Evolutionary conservation across 2,329 filamentous ascomycete species (phyloP), one percentile per base, ranked within the genome.

Genomic region (Apiospora malaysiana): DNA sequence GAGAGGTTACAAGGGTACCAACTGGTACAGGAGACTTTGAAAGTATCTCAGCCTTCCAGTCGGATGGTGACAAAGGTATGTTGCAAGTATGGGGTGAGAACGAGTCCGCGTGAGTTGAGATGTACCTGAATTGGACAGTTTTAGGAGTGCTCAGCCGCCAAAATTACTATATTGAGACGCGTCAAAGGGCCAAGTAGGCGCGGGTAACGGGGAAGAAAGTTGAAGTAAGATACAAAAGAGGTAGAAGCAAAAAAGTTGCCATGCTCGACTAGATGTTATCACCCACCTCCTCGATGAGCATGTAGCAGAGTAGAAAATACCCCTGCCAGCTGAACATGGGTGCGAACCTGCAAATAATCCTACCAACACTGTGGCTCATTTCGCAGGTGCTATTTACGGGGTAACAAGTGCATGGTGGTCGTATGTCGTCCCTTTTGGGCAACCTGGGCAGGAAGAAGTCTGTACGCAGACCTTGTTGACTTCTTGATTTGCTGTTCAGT

Each of bases 101-200:
- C 27, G 75, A 69, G 78, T 79, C 78, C 78, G 78, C 77, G 77
- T 81, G 79, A 77, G 78, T 81, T 77, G 77, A 76, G 73, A 80
- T 69, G 78, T 79, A 78, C 79, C 78, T 63, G 78, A 77, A 75
- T 76, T 74, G 75, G 73, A 79, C 75, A 77, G 78, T 75, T 73
- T 75, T 76, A 77, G 73, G 76, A 73, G 75, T 77, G 77, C 77
- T 79, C 77, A 78, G 78, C 78, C 77, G 76, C 80, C 56, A 21
- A 63, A 63, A 81, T 80, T 82, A 80, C 81, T 82, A 82, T 81
- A 82, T 82, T 81, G 76, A 82, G 81, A 80, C 76, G 69, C 73
- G 74, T 75, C 73, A 76, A 73, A 76, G 74, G 74, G 56, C 56
- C 75, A 75, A 78, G 75, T 74, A 71, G 76, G 72, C 75, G 76